These are phyloP conservation scores for Neonectria punicea DNA, from an alignment of 2,329 filamentous ascomycete species.

Conservation along the genomic window DNA sequence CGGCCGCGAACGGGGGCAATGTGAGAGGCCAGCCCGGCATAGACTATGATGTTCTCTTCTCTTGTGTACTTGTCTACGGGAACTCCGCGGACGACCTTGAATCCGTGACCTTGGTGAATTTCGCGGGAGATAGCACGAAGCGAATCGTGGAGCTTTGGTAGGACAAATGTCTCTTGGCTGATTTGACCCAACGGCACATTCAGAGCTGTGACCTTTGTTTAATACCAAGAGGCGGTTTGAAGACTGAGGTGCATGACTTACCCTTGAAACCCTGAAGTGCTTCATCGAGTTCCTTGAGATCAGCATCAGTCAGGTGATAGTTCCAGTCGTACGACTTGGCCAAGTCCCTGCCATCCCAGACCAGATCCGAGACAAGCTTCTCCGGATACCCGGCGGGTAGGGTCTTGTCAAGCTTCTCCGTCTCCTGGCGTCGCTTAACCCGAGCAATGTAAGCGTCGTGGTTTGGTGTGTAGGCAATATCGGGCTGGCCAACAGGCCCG, in stretches of 20 bases:
- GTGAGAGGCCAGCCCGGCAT: conserved; percentile 67
- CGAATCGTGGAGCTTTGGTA: conserved; percentile 40
- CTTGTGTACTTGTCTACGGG: conserved; percentile 60
- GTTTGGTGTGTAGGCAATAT: conserved; percentile 68
- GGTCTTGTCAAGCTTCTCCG: conserved; percentile 50
- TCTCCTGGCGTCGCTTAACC: conserved; percentile 55
- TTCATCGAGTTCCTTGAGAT: conserved; percentile 61
- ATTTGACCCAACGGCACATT: conserved; percentile 50
- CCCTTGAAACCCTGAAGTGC: conserved; percentile 56
- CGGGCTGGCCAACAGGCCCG: conserved; percentile 61
- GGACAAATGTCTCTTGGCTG: conserved; percentile 31
- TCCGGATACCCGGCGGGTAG: conserved; percentile 63
- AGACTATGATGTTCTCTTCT: conserved; percentile 68
- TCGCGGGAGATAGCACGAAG: conserved; percentile 63
- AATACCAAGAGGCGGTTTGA: background rate
- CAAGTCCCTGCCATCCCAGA: conserved; percentile 66
- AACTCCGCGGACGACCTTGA: conserved; percentile 68
- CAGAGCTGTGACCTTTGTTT: conserved; percentile 43
- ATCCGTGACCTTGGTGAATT: conserved; percentile 66
- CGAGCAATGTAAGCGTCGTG: conserved; percentile 63
- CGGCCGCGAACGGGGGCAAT: conserved; percentile 63
- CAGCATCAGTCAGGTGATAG: conserved; percentile 57
- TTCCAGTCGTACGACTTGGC: conserved; percentile 62
- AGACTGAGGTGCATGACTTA: conserved; percentile 29
- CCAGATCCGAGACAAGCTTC: conserved; percentile 60